These are phyloP conservation scores for Dictyostelium capitatum DNA, from an alignment of 78 protist species.

Conservation along the genomic window DNA sequence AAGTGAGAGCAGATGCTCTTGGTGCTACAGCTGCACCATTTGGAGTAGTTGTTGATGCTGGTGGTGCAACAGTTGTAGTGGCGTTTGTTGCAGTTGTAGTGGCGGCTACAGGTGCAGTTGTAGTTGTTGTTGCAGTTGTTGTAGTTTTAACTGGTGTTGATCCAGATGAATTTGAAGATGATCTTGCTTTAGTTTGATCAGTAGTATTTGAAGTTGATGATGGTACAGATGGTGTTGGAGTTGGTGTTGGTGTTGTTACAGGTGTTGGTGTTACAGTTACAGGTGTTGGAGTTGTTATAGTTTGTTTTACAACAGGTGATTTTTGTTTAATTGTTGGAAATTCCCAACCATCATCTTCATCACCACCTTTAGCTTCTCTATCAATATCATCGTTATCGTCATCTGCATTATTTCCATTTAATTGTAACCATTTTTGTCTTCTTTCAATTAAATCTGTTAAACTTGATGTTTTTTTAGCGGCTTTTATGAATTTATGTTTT, in stretches of 20 bases:
- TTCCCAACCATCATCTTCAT: conserved; percentile 86
- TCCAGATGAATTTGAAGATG: not conserved
- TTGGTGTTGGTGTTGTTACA: not conserved
- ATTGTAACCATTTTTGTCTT: conserved; percentile 67
- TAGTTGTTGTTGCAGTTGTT: not conserved
- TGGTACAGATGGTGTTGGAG: not conserved
- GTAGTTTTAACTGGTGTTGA: not conserved
- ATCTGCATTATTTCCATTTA: conserved; percentile 10
- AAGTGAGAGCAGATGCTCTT: conserved; percentile 73
- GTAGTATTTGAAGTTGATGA: conserved; percentile 13
- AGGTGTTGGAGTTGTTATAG: not conserved
- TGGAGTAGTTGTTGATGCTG: conserved; percentile 5
- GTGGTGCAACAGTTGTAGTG: not conserved
- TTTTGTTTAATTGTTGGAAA: conserved; percentile 78
- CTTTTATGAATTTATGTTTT: conserved; percentile 89
- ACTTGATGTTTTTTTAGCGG: conserved; percentile 82
- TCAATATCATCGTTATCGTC: conserved; percentile 76
- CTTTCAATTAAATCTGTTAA: conserved; percentile 91
- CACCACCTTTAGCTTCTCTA: conserved; percentile 10
- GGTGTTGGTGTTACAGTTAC: not conserved
- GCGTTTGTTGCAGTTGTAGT: not conserved
- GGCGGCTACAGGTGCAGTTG: conserved; percentile 26
- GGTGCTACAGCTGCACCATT: conserved; percentile 49
- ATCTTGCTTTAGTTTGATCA: not conserved
- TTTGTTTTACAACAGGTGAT: not conserved